Evolutionary conservation across 2,329 filamentous ascomycete species (phyloP).

Genomic region (Trichoderma atroviride): DNA sequence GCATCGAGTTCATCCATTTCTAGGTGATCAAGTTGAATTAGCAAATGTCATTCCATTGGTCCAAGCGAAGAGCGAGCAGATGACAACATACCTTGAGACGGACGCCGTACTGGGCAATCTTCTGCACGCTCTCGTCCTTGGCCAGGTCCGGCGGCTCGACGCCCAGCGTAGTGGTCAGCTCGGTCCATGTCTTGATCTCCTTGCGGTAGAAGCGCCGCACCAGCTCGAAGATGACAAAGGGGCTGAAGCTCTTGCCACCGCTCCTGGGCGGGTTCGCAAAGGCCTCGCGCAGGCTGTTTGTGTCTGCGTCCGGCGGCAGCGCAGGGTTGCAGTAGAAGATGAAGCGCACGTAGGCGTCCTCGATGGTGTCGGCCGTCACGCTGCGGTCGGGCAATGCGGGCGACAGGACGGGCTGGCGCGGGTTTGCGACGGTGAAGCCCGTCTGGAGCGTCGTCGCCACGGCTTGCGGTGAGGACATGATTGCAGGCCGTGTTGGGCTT

Average conservation of each 20-base stretch:
- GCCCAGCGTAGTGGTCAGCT: slow-evolving; percentile 82
- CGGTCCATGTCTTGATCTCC: slow-evolving; percentile 91
- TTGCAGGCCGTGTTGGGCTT: slow-evolving; percentile 9
- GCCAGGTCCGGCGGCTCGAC: slow-evolving; percentile 80
- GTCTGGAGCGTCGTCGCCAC: slow-evolving; percentile 28
- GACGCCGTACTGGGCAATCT: slow-evolving; percentile 93
- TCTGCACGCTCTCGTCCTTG: slow-evolving; percentile 87
- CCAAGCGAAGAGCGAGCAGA: not conserved
- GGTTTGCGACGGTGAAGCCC: slow-evolving; percentile 22
- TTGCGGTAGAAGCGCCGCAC: slow-evolving; percentile 77
- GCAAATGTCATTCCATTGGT: not conserved
- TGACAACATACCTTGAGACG: slow-evolving; percentile 71
- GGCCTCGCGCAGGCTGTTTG: slow-evolving; percentile 69
- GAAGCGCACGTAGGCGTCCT: slow-evolving; percentile 81
- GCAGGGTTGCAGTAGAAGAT: slow-evolving; percentile 90
- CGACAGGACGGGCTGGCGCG: slow-evolving; percentile 28
- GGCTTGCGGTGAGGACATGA: slow-evolving; percentile 28
- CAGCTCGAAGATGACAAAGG: slow-evolving; percentile 74
- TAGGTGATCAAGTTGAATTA: slow-evolving; percentile 39
- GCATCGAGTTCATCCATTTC: slow-evolving; percentile 98
- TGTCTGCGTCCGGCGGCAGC: slow-evolving; percentile 68
- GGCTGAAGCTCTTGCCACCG: slow-evolving; percentile 83
- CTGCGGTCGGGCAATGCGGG: slow-evolving; percentile 63
- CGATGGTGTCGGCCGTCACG: slow-evolving; percentile 71
- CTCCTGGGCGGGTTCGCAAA: slow-evolving; percentile 83